A percentile compares a stretch with the other conserved stretches of the same genome.
phyloP scores from a whole-genome alignment of 192 early-diverging fungal genomes.

The Dispira simplex region DNA sequence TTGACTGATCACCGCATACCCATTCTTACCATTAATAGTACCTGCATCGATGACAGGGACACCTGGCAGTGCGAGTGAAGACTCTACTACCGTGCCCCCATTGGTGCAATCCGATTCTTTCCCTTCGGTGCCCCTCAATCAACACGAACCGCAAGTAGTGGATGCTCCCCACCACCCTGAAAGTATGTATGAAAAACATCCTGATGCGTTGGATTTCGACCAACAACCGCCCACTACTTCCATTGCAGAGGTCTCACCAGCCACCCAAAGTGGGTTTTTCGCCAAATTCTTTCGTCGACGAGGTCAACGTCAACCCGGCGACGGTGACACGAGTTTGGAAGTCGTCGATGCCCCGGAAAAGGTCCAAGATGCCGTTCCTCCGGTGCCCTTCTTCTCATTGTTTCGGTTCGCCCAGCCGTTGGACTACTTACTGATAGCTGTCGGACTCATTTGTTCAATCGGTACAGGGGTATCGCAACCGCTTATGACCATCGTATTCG shows the following conservation, averaged over 20 bases:
- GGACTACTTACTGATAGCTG: conserved; percentile 37
- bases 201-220: too few relatives aligned
- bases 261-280: background rate
- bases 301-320: background rate
- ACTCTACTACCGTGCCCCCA: too few relatives aligned
- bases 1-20: too few relatives aligned
- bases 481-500: conserved; percentile 31
- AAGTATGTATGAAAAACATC: background rate
- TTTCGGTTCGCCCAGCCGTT: conserved; percentile 47
- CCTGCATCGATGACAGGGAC: too few relatives aligned
- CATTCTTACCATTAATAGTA: too few relatives aligned
- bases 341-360: conserved; percentile 12
- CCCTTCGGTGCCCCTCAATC: too few relatives aligned
- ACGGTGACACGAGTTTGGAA: background rate
- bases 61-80: too few relatives aligned
- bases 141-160: too few relatives aligned
- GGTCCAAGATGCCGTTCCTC: conserved; percentile 24
- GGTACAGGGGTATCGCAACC: conserved; percentile 26
- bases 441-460: conserved; percentile 23
- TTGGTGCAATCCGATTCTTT: too few relatives aligned
- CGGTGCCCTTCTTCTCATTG: conserved; percentile 40
- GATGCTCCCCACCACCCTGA: too few relatives aligned
- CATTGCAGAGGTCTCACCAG: background rate
- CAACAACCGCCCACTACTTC: background rate
- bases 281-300: background rate